phyloP scores from a whole-genome alignment of 2,329 filamentous ascomycete genomes.

The Colletotrichum sp. region DNA sequence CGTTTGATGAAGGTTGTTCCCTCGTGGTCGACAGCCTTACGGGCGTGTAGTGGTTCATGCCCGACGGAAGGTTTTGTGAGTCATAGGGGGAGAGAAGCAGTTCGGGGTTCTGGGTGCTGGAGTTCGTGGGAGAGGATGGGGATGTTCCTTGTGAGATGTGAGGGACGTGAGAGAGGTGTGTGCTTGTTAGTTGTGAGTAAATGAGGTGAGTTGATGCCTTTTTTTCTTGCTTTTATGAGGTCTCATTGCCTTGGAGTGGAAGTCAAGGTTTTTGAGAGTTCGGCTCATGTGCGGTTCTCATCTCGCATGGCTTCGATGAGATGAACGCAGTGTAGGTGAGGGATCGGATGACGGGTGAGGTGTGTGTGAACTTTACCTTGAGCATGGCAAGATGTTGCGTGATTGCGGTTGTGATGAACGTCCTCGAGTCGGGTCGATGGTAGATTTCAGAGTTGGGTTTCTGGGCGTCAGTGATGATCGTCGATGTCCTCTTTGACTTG shows the following conservation, averaged over 20 bases:
- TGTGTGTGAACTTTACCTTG: not conserved
- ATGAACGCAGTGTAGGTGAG: not conserved
- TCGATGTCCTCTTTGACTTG: not conserved
- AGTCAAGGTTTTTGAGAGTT: not conserved
- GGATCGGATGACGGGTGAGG: not conserved
- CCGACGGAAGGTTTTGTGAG: not conserved
- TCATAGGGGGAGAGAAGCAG: not conserved
- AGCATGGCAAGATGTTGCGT: not conserved
- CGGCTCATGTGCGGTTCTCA: not conserved
- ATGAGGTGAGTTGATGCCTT: not conserved
- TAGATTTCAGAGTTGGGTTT: not conserved
- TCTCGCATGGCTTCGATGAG: not conserved
- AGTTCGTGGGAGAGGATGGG: not conserved
- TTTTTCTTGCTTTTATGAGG: not conserved
- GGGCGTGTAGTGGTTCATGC: not conserved
- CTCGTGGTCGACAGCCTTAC: not conserved
- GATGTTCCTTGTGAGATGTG: not conserved
- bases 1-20: not conserved
- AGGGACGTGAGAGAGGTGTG: not conserved
- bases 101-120: not conserved
- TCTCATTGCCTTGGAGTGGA: not conserved
- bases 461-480: fast-evolving
- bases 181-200: not conserved
- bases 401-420: not conserved
- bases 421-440: not conserved